These are phyloP conservation scores for Gymnopus androsaceus DNA, from an alignment of 1,284 basidiomycete genomes.

Conservation along the genomic window DNA sequence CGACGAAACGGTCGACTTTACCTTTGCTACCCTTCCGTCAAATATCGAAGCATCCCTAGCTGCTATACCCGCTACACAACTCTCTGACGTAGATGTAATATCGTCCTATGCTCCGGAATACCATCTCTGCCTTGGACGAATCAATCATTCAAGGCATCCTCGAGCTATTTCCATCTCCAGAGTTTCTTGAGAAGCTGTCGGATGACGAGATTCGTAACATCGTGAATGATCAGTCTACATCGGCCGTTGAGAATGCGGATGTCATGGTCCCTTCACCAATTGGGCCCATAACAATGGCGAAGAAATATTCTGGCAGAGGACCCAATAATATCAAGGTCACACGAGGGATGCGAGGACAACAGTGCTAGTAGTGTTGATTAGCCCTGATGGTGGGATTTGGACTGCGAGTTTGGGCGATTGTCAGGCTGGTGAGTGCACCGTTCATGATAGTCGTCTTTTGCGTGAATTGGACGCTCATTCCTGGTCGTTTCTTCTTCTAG, in stretches of 20 bases:
- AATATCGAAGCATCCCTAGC: slow-evolving; percentile 1
- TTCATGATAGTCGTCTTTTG: too few relatives aligned
- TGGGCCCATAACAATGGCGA: neutral
- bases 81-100: slow-evolving; percentile 20
- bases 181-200: slow-evolving; percentile 26
- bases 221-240: slow-evolving; percentile 30
- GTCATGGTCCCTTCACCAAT: neutral
- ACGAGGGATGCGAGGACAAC: slow-evolving; percentile 39
- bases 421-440: slow-evolving; percentile 34
- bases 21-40: slow-evolving; percentile 10
- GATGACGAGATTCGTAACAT: slow-evolving; percentile 39
- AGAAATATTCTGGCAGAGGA: slow-evolving; percentile 10
- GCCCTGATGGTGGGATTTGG: slow-evolving; percentile 36
- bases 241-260: neutral
- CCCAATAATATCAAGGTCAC: slow-evolving; percentile 33
- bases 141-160: slow-evolving; percentile 32
- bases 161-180: slow-evolving; percentile 32
- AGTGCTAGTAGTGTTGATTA: slow-evolving; percentile 34
- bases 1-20: slow-evolving; percentile 16
- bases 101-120: slow-evolving; percentile 32
- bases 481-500: too few relatives aligned
- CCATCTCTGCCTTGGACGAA: slow-evolving; percentile 39
- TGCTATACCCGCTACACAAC: slow-evolving; percentile 11
- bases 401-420: slow-evolving; percentile 41
- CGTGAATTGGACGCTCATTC: too few relatives aligned